Evolutionary conservation across 768 basidiomycete genomes (phyloP).

Genomic region (Rhizopogon salebrosus): DNA sequence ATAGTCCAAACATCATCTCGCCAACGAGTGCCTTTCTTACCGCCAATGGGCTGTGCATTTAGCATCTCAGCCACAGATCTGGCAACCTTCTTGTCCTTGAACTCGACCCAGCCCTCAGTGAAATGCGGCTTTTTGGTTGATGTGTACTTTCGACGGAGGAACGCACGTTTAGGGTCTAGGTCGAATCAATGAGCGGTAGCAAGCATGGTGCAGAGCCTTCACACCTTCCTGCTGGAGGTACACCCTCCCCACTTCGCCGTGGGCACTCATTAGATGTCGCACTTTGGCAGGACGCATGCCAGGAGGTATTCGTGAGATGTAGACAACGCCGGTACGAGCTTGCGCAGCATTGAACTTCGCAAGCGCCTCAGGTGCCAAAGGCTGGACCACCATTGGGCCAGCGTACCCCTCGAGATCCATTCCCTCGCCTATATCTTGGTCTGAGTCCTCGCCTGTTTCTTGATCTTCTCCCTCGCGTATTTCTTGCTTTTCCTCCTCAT

Average conservation of each 20-base stretch:
- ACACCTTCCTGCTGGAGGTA: constrained; percentile 91
- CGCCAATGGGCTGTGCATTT: constrained; percentile 93
- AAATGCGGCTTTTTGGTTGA: constrained; percentile 83
- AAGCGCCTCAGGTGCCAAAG: constrained; percentile 69
- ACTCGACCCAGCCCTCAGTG: constrained; percentile 98
- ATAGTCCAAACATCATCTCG: constrained; percentile 99
- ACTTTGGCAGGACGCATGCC: constrained; percentile 98
- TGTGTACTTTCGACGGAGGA: constrained; percentile 75
- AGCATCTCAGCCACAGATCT: constrained; percentile 90
- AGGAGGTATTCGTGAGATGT: constrained; percentile 94
- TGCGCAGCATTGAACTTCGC: constrained; percentile 71
- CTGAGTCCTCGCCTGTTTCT: constrained; percentile 22
- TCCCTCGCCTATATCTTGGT: constrained; percentile 33
- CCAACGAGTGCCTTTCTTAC: constrained; percentile 87
- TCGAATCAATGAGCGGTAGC: neutral
- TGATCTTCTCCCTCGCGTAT: constrained; percentile 32
- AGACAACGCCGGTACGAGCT: constrained; percentile 79
- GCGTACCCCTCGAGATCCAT: constrained; percentile 59
- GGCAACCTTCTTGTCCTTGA: constrained; percentile 89
- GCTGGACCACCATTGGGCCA: constrained; percentile 63
- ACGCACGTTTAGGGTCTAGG: constrained; percentile 81
- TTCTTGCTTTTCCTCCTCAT: constrained; percentile 19
- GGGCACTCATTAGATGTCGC: constrained; percentile 83
- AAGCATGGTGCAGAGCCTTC: neutral
- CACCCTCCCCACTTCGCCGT: constrained; percentile 88